phyloP scores from a whole-genome alignment of 1,139 yeast species.

The Geotrichum europaeum region DNA sequence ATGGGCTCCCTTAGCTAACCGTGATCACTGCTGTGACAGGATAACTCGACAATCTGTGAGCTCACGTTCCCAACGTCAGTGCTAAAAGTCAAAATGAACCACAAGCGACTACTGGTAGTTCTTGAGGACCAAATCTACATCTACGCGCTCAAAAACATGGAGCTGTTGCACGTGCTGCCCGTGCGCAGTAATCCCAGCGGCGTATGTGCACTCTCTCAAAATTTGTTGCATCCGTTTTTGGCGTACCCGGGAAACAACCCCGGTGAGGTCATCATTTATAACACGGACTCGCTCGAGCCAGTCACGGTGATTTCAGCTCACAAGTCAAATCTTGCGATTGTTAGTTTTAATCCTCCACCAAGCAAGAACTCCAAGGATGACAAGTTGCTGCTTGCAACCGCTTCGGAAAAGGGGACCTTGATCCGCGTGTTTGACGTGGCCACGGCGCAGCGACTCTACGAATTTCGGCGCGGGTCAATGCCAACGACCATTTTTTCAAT shows the following conservation, averaged over 20 bases:
- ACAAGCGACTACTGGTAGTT: conserved; percentile 65
- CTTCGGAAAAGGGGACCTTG: conserved; percentile 92
- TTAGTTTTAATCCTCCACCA: conserved; percentile 49
- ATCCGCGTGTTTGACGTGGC: conserved; percentile 79
- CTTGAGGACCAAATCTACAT: conserved; percentile 81
- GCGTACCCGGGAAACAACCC: conserved; percentile 64
- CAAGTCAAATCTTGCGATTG: conserved; percentile 73
- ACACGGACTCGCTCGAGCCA: conserved; percentile 72
- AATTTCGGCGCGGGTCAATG: conserved; percentile 90
- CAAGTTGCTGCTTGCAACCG: conserved; percentile 82
- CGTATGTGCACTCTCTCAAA: conserved; percentile 58
- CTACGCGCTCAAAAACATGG: conserved; percentile 85
- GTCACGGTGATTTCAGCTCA: conserved; percentile 90
- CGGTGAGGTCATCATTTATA: conserved; percentile 90
- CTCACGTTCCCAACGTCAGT: conserved; percentile 83
- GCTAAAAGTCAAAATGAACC: conserved; percentile 69
- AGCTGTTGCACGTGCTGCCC: conserved; percentile 79
- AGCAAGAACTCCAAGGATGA: conserved; percentile 38
- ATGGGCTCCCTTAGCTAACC: too few species aligned
- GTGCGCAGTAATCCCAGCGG: conserved; percentile 58
- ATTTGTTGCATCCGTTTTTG: conserved; percentile 54
- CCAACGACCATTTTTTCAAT: conserved; percentile 82
- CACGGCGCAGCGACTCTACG: conserved; percentile 75
- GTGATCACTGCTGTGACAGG: conserved; percentile 19
- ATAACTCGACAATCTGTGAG: conserved; percentile 67